Base-by-base conservation (phyloP, 2,329 filamentous ascomycete genomes). In the Didymella arachidicola region DNA sequence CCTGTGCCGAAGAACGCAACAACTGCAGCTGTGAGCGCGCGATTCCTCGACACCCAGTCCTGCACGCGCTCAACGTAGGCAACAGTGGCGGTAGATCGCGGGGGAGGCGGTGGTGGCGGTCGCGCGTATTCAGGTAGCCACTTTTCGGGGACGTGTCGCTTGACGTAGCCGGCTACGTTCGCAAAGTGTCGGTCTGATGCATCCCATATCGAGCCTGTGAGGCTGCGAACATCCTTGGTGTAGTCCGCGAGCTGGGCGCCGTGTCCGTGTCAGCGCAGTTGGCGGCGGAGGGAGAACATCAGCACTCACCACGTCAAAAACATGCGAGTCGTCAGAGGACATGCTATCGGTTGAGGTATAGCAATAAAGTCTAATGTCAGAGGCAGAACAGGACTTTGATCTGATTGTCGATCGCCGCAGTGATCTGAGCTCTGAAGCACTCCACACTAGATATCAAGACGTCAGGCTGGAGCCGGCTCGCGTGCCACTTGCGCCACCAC, bases 141-240 rank as follows among this genome's bases (percentile, higher is more conserved):
- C 73, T 83, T 78, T 53, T 87, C 84, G 36, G 87, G 82, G 36
- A 89, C 84, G 4, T 84, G 84, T 62, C 92, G 88, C 73, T 91
- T 87, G 45, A 97, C 82, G 36, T 84, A 82, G 34, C 83, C 81
- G 53, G 93, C 91, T 43, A 92, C 87, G 59, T 84, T 83, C 70
- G 97, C 92, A 77, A 97, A 89, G 72, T 93, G 87, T 58, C 85
- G 83, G 78, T 97, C 92, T 74, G 96, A 86, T 66, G 89, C 89
- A 64, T 92, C 89, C 74, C 92, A 92, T 61, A 94, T 84, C 52
- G 91, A 84, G 67, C 84, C 82, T 16, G 89, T 88, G 77, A 92
- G 93, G 63, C 82, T 83, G 61, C 85, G 86, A 73, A 94, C 82
- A 70, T 93, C 87, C 78, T 86, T 81, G 11, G 85, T 83, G 64